Base-by-base conservation (phyloP, 2,329 filamentous ascomycete genomes). In the Sclerotinia sclerotiorum region DNA sequence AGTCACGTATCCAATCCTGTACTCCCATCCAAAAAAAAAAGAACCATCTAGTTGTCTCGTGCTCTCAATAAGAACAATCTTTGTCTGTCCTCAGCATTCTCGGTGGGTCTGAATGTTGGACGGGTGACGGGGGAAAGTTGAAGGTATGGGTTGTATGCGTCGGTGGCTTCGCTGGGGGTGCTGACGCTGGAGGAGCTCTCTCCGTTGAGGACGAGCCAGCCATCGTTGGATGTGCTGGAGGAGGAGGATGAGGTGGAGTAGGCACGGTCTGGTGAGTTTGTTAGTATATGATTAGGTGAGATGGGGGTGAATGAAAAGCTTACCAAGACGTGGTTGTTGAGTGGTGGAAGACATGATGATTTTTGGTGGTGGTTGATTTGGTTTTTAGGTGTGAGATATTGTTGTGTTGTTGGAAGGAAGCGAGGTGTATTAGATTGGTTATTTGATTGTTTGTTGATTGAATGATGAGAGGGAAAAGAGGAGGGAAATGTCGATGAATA, bases 331-430 rank as follows among this genome's bases (percentile, higher is more conserved):
- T 24, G 65, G 8, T 54, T 63, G 57, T 51, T 54, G 48, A 17
- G 32, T 61, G 24, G 32, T 29, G 49, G 52, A 46, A 68, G 65
- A 68, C 65, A 68, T 68, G 24, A 35, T 67, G 65, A 67, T 61
- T 49, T 42, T 51, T 63, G 57, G 27, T 68, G 65, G n/a, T 46
- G 61, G 13, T 60, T 60, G 42, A 42, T 67, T 44, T n/a, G 49
- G 29, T 64, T 49, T 32, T n/a, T 39, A n/a, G 32, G 35, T 55
- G 27, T 48, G 19, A n/a, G 65, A 27, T 21, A 21, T 44, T n/a
- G 21, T 27, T 56, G 10, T 49, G 54, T 24, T 39, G 39, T 44
- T 62, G 57, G n/a, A 39, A 51, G 46, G 29, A 61, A 19, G 44
- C 44, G 39, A 17, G 56, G 17, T 60, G 13, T 60, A 8, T 63